Evolutionary conservation across 1,139 yeast genomes (phyloP).

Genomic region (Debaryomyces coudertii): DNA sequence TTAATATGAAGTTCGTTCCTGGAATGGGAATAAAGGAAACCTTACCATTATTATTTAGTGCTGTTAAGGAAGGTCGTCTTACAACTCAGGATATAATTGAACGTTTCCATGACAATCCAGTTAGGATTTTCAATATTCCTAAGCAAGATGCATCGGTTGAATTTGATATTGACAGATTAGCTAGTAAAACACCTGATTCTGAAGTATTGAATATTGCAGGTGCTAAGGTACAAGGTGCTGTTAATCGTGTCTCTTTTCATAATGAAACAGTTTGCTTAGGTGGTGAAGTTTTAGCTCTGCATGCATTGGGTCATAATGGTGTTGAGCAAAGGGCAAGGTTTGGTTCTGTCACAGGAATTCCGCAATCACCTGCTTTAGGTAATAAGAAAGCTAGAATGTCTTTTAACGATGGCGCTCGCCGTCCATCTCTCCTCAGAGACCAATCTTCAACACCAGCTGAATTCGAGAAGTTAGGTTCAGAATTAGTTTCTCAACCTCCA

Average conservation of each 20-base stretch:
- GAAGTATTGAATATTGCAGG: slow-evolving; percentile 53
- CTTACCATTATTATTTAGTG: slow-evolving; percentile 78
- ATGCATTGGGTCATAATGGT: slow-evolving; percentile 65
- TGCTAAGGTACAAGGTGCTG: slow-evolving; percentile 65
- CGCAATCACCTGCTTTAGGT: slow-evolving; percentile 48
- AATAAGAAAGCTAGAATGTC: slow-evolving; percentile 51
- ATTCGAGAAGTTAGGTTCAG: slow-evolving; percentile 66
- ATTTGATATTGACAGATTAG: slow-evolving; percentile 75
- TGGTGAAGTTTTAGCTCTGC: slow-evolving; percentile 64
- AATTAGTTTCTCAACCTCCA: slow-evolving; percentile 75
- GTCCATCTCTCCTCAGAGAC: slow-evolving; percentile 46
- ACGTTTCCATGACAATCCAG: slow-evolving; percentile 83
- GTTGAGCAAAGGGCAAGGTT: slow-evolving; percentile 42
- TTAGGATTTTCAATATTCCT: slow-evolving; percentile 79
- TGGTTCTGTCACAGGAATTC: slow-evolving; percentile 43
- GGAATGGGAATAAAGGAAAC: slow-evolving; percentile 83
- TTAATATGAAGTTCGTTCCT: slow-evolving; percentile 60
- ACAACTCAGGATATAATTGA: slow-evolving; percentile 71
- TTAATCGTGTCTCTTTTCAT: slow-evolving; percentile 83
- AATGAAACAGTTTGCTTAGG: slow-evolving; percentile 83
- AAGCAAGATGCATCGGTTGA: slow-evolving; percentile 80
- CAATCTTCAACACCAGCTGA: slow-evolving; percentile 39
- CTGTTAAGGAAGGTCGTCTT: slow-evolving; percentile 73
- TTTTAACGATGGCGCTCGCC: slow-evolving; percentile 44
- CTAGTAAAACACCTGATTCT: slow-evolving; percentile 40